A percentile compares a stretch with the other conserved stretches of the same genome.
phyloP scores from a whole-genome alignment of 257 asterid species.

The Mentha longifolia region DNA sequence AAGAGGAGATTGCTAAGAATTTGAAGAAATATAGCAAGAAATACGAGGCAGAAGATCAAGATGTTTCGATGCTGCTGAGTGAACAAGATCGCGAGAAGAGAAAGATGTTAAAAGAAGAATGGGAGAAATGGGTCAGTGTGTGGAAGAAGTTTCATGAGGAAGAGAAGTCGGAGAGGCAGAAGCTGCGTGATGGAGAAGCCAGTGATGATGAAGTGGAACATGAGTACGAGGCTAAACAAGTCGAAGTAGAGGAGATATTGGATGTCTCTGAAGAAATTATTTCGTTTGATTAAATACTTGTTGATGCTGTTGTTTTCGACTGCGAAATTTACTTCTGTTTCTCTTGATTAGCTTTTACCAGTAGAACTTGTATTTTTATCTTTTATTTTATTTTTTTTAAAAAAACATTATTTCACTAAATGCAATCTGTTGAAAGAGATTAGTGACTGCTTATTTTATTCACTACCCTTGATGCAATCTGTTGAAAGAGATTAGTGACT shows the following conservation, averaged over 20 bases:
- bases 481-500: background rate
- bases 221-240: conserved; percentile 85
- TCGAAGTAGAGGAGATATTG: conserved; percentile 71
- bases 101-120: conserved; percentile 75
- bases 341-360: no score
- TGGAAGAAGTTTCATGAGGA: conserved; percentile 75
- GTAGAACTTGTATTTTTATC: no score
- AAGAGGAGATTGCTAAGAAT: conserved; percentile 85
- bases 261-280: conserved; percentile 70
- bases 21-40: conserved; percentile 74
- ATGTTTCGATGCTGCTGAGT: conserved; percentile 68
- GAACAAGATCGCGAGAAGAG: conserved; percentile 89
- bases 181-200: conserved; percentile 79
- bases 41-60: conserved; percentile 84
- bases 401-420: no score
- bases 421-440: background rate
- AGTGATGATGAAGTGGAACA: conserved; percentile 76
- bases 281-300: conserved; percentile 25
- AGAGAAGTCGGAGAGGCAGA: conserved; percentile 71
- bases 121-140: conserved; percentile 76
- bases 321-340: no score
- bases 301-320: no score
- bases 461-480: background rate
- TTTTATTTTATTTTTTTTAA: no score
- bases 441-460: background rate